phyloP scores from a whole-genome alignment of 163 green algal genomes.

The Scenedesmus sp. region DNA sequence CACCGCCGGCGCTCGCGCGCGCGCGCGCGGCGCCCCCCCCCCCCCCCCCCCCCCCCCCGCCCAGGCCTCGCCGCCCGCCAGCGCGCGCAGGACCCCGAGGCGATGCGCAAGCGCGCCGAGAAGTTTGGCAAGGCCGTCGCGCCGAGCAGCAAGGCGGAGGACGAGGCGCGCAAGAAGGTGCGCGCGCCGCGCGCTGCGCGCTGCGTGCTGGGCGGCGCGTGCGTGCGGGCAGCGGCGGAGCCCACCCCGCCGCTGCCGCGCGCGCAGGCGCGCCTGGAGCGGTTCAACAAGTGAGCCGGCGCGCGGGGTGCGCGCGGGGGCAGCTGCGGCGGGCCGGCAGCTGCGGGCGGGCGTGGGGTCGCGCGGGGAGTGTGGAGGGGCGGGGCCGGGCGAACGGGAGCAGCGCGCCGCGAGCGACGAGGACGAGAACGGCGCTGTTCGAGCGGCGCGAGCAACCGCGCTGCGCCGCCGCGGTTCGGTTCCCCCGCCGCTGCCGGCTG shows the following conservation, averaged over 20 bases:
- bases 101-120: slow-evolving; percentile 18
- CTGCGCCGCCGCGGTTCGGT: too few relatives aligned
- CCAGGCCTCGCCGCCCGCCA: not conserved
- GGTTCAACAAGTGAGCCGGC: slow-evolving; percentile 2
- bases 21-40: too few relatives aligned
- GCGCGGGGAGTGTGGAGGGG: too few relatives aligned
- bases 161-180: slow-evolving; percentile 38
- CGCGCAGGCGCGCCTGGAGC: slow-evolving; percentile 31
- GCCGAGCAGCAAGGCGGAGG: not conserved
- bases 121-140: slow-evolving; percentile 24
- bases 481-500: too few relatives aligned
- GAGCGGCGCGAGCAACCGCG: too few relatives aligned
- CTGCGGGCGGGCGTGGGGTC: too few relatives aligned
- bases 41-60: too few relatives aligned
- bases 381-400: too few relatives aligned
- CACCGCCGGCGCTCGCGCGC: too few relatives aligned
- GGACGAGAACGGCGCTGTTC: too few relatives aligned
- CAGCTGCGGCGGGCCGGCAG: not conserved
- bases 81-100: slow-evolving; percentile 25
- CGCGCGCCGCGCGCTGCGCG: not conserved
- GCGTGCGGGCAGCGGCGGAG: not conserved
- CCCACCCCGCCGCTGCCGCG: too few relatives aligned
- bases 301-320: not conserved
- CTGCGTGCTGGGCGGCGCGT: not conserved
- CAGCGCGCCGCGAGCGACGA: too few relatives aligned